A percentile compares a stretch with the other conserved stretches of the same genome.
These are phyloP conservation scores for Apiotrichum gracile DNA, from an alignment of 1,284 basidiomycete species.

Conservation along the genomic window DNA sequence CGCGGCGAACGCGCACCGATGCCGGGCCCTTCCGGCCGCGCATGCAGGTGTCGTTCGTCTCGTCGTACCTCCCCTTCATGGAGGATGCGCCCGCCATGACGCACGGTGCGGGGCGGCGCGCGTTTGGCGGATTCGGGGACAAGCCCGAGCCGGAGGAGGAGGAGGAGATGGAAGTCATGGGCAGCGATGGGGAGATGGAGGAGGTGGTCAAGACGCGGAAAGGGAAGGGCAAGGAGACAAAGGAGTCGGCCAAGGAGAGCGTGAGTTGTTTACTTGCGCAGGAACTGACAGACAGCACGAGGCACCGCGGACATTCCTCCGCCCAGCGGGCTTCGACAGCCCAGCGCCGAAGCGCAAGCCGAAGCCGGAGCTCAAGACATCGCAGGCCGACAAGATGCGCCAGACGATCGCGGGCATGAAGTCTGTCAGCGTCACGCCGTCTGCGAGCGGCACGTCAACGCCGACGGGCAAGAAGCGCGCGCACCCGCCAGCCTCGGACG, in stretches of 20 bases:
- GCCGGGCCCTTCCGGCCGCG: conserved; percentile 6
- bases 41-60: conserved; percentile 21
- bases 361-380: neutral
- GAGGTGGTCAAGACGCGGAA: neutral
- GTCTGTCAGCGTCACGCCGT: conserved; percentile 1
- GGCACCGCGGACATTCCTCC: neutral
- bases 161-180: conserved; percentile 5
- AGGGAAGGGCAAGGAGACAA: conserved; percentile 2
- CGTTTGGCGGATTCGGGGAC: conserved; percentile 23
- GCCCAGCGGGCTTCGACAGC: conserved; percentile 8
- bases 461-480: conserved; percentile 7
- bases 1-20: conserved; percentile 1
- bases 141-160: conserved; percentile 2
- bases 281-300: neutral
- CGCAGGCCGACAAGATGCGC: conserved; percentile 3
- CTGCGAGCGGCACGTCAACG: neutral
- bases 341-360: too few relatives aligned
- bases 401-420: conserved; percentile 3
- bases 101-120: conserved; percentile 17
- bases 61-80: conserved; percentile 31
- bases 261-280: neutral
- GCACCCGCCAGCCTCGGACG: neutral
- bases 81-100: conserved; percentile 8
- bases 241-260: neutral
- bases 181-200: conserved; percentile 1